Evolutionary conservation across 495 filamentous ascomycete genomes (phyloP).

Genomic region (Tuber aestivum): DNA sequence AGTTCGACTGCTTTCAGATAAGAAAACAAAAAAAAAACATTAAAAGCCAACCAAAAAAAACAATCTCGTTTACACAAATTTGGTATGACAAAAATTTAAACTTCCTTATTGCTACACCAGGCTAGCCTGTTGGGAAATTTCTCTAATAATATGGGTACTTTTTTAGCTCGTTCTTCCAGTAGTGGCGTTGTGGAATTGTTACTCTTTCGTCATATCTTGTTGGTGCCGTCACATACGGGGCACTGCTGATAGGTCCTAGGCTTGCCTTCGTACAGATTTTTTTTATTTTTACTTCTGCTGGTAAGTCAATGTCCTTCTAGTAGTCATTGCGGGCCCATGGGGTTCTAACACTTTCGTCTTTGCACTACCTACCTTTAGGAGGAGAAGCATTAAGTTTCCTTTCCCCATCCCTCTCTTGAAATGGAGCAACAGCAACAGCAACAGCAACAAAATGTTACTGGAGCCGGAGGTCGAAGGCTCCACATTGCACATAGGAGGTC

Average conservation of each 20-base stretch:
- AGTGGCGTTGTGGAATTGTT: neutral
- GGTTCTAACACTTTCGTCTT: neutral
- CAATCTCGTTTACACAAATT: slow-evolving; percentile 12
- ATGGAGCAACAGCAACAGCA: slow-evolving; percentile 64
- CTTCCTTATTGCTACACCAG: slow-evolving; percentile 2
- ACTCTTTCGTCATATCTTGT: neutral
- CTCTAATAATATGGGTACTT: slow-evolving; percentile 14
- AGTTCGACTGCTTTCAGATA: slow-evolving; percentile 8
- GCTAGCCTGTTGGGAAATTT: slow-evolving; percentile 7
- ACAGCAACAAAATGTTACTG: slow-evolving; percentile 56
- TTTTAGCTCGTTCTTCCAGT: slow-evolving; percentile 17
- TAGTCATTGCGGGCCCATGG: neutral
- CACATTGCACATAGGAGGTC: slow-evolving; percentile 97
- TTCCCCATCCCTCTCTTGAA: neutral
- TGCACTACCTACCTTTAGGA: neutral
- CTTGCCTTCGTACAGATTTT: neutral
- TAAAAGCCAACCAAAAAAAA: slow-evolving; percentile 12
- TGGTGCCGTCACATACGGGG: slow-evolving; percentile 7
- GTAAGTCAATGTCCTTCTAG: slow-evolving; percentile 3
- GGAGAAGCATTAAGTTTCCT: neutral
- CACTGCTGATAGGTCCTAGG: slow-evolving; percentile 11
- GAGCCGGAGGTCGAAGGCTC: slow-evolving; percentile 79
- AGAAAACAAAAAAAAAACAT: slow-evolving; percentile 10
- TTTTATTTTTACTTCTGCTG: neutral
- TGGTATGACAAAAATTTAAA: slow-evolving; percentile 23